Conservation (phyloP, 78 protist species). For the Polysphondylium violaceum region DNA sequence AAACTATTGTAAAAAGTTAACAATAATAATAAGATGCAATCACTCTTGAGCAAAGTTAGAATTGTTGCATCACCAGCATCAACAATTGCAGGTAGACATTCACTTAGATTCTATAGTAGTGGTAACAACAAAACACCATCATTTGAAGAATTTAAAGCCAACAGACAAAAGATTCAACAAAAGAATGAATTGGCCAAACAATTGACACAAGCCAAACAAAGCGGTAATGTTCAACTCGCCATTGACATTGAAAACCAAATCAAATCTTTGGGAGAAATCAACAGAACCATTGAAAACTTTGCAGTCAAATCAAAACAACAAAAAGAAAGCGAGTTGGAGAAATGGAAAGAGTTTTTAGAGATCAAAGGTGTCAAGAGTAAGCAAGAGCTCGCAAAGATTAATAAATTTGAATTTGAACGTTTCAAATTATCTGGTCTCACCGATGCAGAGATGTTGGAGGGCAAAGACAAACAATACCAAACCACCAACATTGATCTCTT, state of each 20-base stretch:
- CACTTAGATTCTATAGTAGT: background rate
- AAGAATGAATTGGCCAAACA: background rate
- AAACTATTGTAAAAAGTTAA: too few relatives aligned
- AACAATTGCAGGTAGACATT: background rate
- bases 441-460: background rate
- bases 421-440: slow-evolving; percentile 4
- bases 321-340: slow-evolving; percentile 1
- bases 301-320: slow-evolving; percentile 7
- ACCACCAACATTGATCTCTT: too few relatives aligned
- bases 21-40: slow-evolving; percentile 7
- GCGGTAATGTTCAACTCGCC: background rate
- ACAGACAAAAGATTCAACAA: slow-evolving; percentile 9
- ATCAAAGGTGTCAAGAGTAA: slow-evolving; percentile 1
- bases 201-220: background rate
- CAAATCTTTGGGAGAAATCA: background rate
- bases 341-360: slow-evolving; percentile 5
- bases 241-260: background rate
- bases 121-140: background rate
- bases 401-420: slow-evolving; percentile 35
- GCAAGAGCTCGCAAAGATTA: background rate
- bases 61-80: too few relatives aligned
- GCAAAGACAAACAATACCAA: background rate
- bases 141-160: slow-evolving; percentile 37
- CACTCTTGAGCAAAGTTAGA: slow-evolving; percentile 11
- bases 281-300: slow-evolving; percentile 6